Conservation (phyloP, 2,329 filamentous ascomycete species). For the Arthrobotrys iridis region DNA sequence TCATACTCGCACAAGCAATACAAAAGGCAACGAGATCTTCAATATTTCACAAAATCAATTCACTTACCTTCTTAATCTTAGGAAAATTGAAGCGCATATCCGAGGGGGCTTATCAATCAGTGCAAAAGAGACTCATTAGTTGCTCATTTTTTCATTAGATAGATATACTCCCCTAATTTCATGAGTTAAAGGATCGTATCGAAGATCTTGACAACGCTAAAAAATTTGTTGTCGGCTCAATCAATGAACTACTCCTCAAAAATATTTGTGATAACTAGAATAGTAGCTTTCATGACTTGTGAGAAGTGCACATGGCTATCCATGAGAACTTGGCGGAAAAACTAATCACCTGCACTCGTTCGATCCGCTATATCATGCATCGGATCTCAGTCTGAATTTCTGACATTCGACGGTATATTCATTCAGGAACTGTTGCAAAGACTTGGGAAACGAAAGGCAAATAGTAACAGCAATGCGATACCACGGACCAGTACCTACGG, state of each 20-base stretch:
- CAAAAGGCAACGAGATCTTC: background rate
- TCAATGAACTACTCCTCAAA: no score
- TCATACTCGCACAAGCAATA: background rate
- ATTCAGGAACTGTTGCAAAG: no score
- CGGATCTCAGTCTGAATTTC: background rate
- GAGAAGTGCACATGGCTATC: background rate
- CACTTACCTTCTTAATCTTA: background rate
- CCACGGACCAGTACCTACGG: no score
- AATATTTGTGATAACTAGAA: no score
- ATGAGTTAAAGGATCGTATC: no score
- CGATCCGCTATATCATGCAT: background rate
- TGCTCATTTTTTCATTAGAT: background rate
- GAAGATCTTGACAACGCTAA: no score
- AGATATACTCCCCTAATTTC: background rate
- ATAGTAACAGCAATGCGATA: no score
- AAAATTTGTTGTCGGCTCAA: no score
- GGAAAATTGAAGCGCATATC: background rate
- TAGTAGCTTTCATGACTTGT: no score
- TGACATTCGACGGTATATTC: background rate
- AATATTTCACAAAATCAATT: background rate
- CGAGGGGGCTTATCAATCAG: background rate
- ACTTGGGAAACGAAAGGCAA: no score
- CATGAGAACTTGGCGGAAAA: background rate
- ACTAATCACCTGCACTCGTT: background rate
- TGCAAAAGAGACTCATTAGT: background rate